These are phyloP conservation scores for Aspergillus transmontanensis DNA, from an alignment of 2,329 filamentous ascomycete genomes.

Conservation along the genomic window DNA sequence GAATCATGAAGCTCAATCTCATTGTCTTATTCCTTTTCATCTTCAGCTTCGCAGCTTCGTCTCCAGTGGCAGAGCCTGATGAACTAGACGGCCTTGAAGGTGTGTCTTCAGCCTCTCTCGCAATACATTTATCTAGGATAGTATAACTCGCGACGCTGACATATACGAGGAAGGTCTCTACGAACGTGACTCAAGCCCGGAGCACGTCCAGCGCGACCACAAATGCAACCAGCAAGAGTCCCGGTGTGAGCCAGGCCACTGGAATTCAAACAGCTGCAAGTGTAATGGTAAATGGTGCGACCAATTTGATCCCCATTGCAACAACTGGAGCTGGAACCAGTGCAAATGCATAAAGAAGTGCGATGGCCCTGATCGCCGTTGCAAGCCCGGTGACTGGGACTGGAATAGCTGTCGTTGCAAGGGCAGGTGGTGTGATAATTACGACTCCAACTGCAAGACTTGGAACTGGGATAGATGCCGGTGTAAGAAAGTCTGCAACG, in stretches of 20 bases:
- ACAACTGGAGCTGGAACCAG: not conserved
- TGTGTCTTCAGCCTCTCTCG: not conserved
- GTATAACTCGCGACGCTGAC: not conserved
- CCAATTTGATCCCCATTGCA: not conserved
- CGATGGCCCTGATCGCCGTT: not conserved
- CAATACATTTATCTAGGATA: too few relatives aligned
- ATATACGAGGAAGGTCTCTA: not conserved
- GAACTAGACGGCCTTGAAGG: not conserved
- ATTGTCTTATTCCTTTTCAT: not conserved
- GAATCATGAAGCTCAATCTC: not conserved
- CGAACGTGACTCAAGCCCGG: not conserved
- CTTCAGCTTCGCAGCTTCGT: not conserved
- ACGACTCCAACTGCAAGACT: not conserved
- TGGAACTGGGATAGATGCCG: not conserved
- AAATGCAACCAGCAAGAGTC: not conserved
- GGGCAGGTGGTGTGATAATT: not conserved
- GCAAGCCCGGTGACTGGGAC: not conserved
- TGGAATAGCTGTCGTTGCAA: not conserved
- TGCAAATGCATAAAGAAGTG: not conserved
- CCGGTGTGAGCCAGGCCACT: not conserved
- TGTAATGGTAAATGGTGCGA: not conserved
- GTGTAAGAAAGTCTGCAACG: not conserved
- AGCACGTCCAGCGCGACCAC: not conserved
- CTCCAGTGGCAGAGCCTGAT: not conserved
- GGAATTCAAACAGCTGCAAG: not conserved